phyloP scores from a whole-genome alignment of 805 yeast species.

The Spathaspora passalidarum region DNA sequence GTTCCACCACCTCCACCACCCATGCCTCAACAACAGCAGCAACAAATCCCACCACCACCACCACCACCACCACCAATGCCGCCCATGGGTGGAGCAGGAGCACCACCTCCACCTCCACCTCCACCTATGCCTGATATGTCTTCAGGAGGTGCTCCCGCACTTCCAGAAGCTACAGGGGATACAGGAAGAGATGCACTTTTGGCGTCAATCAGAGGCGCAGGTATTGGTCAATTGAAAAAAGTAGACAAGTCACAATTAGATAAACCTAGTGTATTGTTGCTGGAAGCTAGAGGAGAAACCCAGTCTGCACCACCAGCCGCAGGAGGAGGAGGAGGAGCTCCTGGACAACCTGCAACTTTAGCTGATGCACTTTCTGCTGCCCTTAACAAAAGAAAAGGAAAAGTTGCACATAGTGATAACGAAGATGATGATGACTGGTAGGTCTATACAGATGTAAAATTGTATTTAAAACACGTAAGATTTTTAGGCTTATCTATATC shows the following conservation, averaged over 20 bases:
- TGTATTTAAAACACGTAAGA: neutral
- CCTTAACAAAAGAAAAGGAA: constrained; percentile 73
- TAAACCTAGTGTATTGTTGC: constrained; percentile 67
- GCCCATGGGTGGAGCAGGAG: constrained; percentile 32
- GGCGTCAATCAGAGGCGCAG: constrained; percentile 83
- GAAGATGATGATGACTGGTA: constrained; percentile 71
- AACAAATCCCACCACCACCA: constrained; percentile 16
- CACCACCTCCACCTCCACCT: constrained; percentile 28
- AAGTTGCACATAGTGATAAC: constrained; percentile 78
- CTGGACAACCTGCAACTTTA: constrained; percentile 46
- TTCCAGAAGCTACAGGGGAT: constrained; percentile 30
- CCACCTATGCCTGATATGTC: constrained; percentile 11
- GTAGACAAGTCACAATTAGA: constrained; percentile 84
- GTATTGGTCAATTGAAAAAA: constrained; percentile 64
- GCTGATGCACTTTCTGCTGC: constrained; percentile 92
- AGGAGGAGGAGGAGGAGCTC: constrained; percentile 27
- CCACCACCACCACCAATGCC: constrained; percentile 42
- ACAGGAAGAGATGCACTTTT: constrained; percentile 75
- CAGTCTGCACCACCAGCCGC: constrained; percentile 29
- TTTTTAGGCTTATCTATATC: neutral
- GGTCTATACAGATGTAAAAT: constrained; percentile 1
- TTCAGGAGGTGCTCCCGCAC: constrained; percentile 9
- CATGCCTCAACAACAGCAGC: constrained; percentile 16
- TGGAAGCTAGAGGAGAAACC: constrained; percentile 65
- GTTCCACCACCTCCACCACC: constrained; percentile 18